Percentiles rank a stretch among this genome's conserved stretches.
phyloP scores from a whole-genome alignment of 2,329 filamentous ascomycete species.

The Colletotrichum sp. region DNA sequence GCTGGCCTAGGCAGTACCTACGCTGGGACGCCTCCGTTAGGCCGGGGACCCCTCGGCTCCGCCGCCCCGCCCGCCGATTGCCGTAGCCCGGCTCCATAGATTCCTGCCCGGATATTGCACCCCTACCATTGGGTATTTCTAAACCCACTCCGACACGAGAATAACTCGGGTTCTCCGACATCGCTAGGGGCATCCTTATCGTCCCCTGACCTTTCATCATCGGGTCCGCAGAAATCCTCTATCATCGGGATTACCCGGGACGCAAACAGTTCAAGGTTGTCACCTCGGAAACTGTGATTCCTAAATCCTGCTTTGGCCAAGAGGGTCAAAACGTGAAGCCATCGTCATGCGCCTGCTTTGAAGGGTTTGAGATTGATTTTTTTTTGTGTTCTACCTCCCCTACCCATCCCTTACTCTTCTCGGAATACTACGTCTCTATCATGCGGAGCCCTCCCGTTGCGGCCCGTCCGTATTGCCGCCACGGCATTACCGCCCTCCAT shows the following conservation, averaged over 20 bases:
- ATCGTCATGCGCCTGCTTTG: conserved; percentile 15
- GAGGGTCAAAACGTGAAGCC: conserved; percentile 14
- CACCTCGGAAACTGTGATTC: background rate
- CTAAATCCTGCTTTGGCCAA: background rate
- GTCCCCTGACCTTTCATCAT: background rate
- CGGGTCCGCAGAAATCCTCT: background rate
- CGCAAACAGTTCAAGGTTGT: background rate
- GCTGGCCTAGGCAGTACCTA: background rate
- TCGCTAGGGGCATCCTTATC: conserved; percentile 1
- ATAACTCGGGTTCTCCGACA: conserved; percentile 5
- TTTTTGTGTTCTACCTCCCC: background rate
- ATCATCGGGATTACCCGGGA: conserved; percentile 9
- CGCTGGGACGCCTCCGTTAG: background rate
- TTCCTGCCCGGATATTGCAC: background rate
- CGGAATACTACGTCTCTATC: background rate
- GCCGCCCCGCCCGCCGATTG: conserved; percentile 9
- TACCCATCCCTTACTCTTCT: background rate
- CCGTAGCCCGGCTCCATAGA: conserved; percentile 4
- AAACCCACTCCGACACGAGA: background rate
- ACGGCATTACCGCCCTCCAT: background rate
- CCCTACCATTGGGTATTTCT: background rate
- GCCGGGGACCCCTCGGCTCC: conserved; percentile 7
- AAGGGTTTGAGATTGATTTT: background rate
- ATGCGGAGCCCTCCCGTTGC: background rate
- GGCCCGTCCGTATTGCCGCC: conserved; percentile 2